Evolutionary conservation across 164 flowering plant species (phyloP), one percentile per base, ranked within the genome.

Genomic region (Berberis thunbergii): DNA sequence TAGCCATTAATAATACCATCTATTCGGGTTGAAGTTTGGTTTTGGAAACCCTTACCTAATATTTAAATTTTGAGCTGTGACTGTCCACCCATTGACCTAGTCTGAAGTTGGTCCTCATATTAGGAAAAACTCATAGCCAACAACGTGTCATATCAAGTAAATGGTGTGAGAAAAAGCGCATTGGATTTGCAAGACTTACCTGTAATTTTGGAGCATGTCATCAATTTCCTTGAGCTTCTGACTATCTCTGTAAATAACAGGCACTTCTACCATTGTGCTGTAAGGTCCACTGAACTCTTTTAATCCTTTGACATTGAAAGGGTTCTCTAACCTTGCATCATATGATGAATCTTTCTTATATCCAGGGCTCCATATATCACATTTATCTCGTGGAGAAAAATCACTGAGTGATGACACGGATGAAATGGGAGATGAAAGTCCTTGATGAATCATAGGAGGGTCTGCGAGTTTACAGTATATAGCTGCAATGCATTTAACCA

Each of bases 221-320:
- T 87, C 90, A 6, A 84, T 71, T 56, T 83, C 85, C 38, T 80
- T 83, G 68, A 84, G 60, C 70, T 81, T 94, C 71, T 83, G 75
- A 64, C 61, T 76, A 67, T 91, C 88, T 73, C 88, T 75, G 66
- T 82, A 80, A 64, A 94, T 78, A 77, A 82, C 73, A 3, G 80
- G 79, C 43, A 94, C 85, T 79, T 91, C 99, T 70, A 94, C 74
- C 96, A 91, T 86, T 59, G 91, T 81, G 80, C 90, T 88, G 76
- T 91, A 91, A 48, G 95, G 96, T 9, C 97, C 97, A 75, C 96
- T 83, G 63, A 85, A 86, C 68, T 87, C 99, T 72, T 84, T 83
- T 7, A 80, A 72, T 41, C 89, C 92, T 72, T 87, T 90, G 41
- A 94, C 80, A 69, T 75, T 84, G 64, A 89, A 87, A 59, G 95